A percentile compares a stretch with the other conserved stretches of the same genome.
These are phyloP conservation scores for Syzygium grande DNA, from an alignment of 345 rosid species.

Conservation along the genomic window DNA sequence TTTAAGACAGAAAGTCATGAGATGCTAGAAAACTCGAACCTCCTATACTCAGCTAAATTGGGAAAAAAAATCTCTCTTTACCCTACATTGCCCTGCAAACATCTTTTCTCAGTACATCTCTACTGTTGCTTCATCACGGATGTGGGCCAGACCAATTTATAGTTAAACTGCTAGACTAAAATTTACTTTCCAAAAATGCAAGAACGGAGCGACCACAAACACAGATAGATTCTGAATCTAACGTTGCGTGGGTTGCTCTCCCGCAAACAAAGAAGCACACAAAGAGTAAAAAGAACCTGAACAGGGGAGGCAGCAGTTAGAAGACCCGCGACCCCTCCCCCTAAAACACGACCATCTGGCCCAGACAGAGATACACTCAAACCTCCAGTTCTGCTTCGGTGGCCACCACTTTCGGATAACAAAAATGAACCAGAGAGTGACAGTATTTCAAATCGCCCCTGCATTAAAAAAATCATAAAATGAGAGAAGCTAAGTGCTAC, in stretches of 20 bases:
- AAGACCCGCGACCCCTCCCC: slow-evolving; percentile 85
- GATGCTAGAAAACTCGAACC: neutral
- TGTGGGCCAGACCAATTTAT: neutral
- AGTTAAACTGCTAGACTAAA: neutral
- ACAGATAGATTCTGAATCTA: neutral
- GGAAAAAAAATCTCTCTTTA: neutral
- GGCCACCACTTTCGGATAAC: slow-evolving; percentile 63
- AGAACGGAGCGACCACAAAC: neutral
- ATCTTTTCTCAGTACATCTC: neutral
- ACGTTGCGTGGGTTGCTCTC: neutral
- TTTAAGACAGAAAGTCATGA: neutral
- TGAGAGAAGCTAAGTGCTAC: neutral
- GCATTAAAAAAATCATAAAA: slow-evolving; percentile 1
- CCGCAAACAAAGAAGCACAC: neutral
- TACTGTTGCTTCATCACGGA: neutral
- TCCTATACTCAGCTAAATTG: neutral
- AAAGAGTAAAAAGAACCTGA: slow-evolving; percentile 36
- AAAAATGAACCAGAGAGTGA: slow-evolving; percentile 83
- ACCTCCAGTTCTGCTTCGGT: slow-evolving; percentile 65
- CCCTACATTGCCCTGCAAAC: neutral
- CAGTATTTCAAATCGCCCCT: slow-evolving; percentile 88
- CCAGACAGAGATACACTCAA: slow-evolving; percentile 78
- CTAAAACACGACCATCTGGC: slow-evolving; percentile 82
- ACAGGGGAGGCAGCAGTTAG: slow-evolving; percentile 84
- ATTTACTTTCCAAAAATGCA: neutral